A percentile compares a stretch with the other conserved stretches of the same genome.
Evolutionary conservation across 2,329 filamentous ascomycete genomes (phyloP).

Genomic region (Coccinonectria pachysandricola): DNA sequence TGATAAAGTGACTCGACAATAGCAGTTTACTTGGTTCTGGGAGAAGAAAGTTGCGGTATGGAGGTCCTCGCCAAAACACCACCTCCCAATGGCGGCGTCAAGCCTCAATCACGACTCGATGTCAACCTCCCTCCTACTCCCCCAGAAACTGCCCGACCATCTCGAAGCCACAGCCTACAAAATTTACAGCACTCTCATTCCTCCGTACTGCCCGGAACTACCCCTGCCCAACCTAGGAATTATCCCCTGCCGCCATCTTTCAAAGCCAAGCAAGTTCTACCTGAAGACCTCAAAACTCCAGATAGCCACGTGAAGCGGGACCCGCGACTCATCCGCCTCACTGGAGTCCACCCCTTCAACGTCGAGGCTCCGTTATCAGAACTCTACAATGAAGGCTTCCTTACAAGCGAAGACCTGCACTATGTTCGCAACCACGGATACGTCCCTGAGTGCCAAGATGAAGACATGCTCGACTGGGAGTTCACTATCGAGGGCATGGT

Average conservation of each 20-base stretch:
- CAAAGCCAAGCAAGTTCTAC: conserved; percentile 50
- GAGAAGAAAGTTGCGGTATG: too few species aligned
- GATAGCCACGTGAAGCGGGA: conserved; percentile 75
- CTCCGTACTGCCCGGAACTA: conserved; percentile 4
- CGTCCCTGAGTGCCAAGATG: conserved; percentile 65
- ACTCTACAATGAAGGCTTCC: conserved; percentile 69
- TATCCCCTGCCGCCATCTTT: conserved; percentile 62
- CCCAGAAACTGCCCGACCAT: conserved; percentile 28
- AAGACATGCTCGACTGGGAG: conserved; percentile 67
- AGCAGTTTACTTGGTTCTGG: too few species aligned
- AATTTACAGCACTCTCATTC: conserved; percentile 12
- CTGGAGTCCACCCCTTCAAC: conserved; percentile 85
- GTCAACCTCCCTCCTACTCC: conserved; percentile 28
- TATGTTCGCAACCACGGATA: conserved; percentile 87
- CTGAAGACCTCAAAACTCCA: conserved; percentile 73
- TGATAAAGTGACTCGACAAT: too few species aligned
- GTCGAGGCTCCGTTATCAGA: conserved; percentile 73
- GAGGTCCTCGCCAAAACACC: conserved; percentile 9
- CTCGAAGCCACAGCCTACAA: conserved; percentile 24
- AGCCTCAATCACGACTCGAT: conserved; percentile 4
- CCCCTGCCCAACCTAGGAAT: conserved; percentile 5
- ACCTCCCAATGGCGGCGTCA: conserved; percentile 6
- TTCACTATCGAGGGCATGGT: conserved; percentile 79
- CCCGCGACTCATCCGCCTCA: conserved; percentile 71
- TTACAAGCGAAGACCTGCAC: conserved; percentile 80